Percentiles rank a stretch among this genome's conserved stretches.
Evolutionary conservation across 2,329 filamentous ascomycete species (phyloP).

Genomic region (Tolypocladium tropicale): DNA sequence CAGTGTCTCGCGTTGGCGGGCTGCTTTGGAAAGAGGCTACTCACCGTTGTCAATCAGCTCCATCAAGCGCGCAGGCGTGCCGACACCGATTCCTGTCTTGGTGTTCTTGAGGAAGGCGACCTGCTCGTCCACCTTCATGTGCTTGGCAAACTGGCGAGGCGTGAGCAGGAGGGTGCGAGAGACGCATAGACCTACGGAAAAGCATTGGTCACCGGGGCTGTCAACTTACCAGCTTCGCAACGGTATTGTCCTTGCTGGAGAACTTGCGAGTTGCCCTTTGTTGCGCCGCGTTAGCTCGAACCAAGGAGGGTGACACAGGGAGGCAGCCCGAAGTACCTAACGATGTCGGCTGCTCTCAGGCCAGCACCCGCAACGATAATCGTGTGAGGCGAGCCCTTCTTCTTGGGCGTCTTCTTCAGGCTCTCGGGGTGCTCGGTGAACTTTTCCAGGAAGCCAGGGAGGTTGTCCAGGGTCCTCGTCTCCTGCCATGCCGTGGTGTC

Average conservation of each 20-base stretch:
- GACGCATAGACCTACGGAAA: neutral
- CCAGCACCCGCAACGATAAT: constrained; percentile 80
- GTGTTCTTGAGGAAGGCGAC: constrained; percentile 60
- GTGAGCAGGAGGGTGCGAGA: constrained; percentile 3
- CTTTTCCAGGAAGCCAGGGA: constrained; percentile 69
- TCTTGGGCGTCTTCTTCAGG: constrained; percentile 54
- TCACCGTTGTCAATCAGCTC: constrained; percentile 75
- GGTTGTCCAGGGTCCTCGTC: constrained; percentile 56
- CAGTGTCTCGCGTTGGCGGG: neutral
- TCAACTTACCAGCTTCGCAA: constrained; percentile 63
- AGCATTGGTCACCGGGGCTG: no score
- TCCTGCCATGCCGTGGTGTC: constrained; percentile 71
- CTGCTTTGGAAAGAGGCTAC: constrained; percentile 10
- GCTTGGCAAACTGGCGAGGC: constrained; percentile 67
- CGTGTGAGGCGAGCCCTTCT: constrained; percentile 71
- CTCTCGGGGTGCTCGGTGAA: constrained; percentile 47
- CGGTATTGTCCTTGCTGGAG: constrained; percentile 63
- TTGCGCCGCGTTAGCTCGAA: constrained; percentile 6
- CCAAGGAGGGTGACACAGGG: neutral
- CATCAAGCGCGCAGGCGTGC: constrained; percentile 73
- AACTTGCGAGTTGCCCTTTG: constrained; percentile 62
- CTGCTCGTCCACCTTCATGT: constrained; percentile 89
- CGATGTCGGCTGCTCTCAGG: constrained; percentile 75
- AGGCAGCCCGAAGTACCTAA: constrained; percentile 39
- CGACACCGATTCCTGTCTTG: constrained; percentile 77